These are phyloP conservation scores for Backusella luteola DNA, from an alignment of 192 early-diverging fungal species.

Conservation along the genomic window DNA sequence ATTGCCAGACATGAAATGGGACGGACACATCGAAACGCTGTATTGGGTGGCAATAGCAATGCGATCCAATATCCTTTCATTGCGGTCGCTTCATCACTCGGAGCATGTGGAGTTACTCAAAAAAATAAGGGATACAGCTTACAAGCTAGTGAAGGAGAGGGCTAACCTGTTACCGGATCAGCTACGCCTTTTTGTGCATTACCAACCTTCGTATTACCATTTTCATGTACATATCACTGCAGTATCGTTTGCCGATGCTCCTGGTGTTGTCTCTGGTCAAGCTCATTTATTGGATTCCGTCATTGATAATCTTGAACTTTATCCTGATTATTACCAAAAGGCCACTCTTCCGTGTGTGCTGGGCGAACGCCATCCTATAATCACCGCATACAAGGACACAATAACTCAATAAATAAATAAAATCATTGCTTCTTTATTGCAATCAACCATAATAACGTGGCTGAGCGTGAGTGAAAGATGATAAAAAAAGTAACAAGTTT, in stretches of 20 bases:
- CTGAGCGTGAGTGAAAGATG: not conserved
- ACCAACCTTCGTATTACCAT: slow-evolving; percentile 83
- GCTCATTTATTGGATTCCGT: slow-evolving; percentile 70
- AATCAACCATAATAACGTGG: not conserved
- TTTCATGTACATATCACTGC: slow-evolving; percentile 80
- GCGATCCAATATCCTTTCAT: slow-evolving; percentile 51
- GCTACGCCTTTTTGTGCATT: slow-evolving; percentile 72
- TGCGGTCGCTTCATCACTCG: slow-evolving; percentile 55
- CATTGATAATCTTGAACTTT: slow-evolving; percentile 37
- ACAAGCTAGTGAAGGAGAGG: slow-evolving; percentile 38
- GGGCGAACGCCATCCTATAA: slow-evolving; percentile 39
- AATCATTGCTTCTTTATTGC: not conserved
- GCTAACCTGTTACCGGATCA: slow-evolving; percentile 55
- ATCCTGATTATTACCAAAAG: slow-evolving; percentile 62
- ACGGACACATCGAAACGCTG: slow-evolving; percentile 56
- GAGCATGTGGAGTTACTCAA: slow-evolving; percentile 63
- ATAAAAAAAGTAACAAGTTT: not conserved
- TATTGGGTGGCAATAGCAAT: slow-evolving; percentile 67
- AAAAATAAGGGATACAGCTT: slow-evolving; percentile 54
- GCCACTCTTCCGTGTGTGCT: slow-evolving; percentile 60
- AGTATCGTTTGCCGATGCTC: slow-evolving; percentile 49
- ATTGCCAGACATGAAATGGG: slow-evolving; percentile 85
- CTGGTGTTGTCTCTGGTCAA: slow-evolving; percentile 60
- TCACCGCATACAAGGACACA: slow-evolving; percentile 13
- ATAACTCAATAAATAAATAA: not conserved